Conservation (phyloP, 345 rosid genomes). For the Raphanus sativus region DNA sequence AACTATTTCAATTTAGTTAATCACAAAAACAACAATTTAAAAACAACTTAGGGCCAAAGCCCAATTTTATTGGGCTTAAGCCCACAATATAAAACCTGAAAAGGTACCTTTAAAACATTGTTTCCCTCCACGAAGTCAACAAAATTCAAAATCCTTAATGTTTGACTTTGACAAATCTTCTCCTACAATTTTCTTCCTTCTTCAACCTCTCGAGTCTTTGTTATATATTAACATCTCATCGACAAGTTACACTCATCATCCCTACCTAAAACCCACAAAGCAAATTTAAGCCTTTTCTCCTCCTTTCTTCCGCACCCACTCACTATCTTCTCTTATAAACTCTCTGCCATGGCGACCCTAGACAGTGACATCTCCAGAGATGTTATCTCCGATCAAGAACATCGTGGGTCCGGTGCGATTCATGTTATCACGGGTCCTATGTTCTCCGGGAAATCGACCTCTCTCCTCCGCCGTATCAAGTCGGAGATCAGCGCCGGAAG, state of each 20-base stretch:
- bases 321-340: not conserved
- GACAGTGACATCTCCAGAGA: constrained; percentile 20
- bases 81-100: not conserved
- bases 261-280: not conserved
- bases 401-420: constrained; percentile 50
- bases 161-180: constrained; percentile 39
- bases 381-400: constrained; percentile 15
- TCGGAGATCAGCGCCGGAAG: constrained; percentile 63
- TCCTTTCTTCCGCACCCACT: not conserved
- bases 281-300: not conserved
- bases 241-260: not conserved
- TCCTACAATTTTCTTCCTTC: constrained; percentile 25
- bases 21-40: not conserved
- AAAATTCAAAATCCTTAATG: constrained; percentile 10
- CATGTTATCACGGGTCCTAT: constrained; percentile 89
- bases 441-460: constrained; percentile 94
- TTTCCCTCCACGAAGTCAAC: constrained; percentile 34
- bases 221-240: constrained; percentile 7
- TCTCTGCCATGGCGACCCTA: constrained; percentile 43
- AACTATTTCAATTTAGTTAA: not conserved
- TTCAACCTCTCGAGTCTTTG: constrained; percentile 24
- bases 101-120: not conserved
- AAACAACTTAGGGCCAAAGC: not conserved
- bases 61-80: constrained; percentile 5
- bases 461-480: constrained; percentile 84